Conservation (phyloP, 148 eudicot genomes). For the Diospyros kaki region DNA sequence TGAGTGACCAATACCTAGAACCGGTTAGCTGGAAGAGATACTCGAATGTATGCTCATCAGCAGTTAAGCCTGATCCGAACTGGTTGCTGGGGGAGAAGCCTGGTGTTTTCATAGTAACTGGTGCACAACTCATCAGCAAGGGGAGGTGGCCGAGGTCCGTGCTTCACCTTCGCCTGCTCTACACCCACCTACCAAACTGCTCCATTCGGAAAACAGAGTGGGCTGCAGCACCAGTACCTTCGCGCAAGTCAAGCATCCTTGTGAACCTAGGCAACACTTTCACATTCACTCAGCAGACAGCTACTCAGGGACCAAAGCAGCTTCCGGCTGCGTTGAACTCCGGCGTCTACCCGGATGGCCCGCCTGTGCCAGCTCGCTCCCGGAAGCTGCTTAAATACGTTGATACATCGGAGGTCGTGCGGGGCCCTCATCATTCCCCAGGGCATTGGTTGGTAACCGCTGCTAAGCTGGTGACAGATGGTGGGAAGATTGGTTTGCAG, state of each 20-base stretch:
- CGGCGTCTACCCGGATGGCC: constrained; percentile 85
- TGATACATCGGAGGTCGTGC: constrained; percentile 59
- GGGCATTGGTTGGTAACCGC: constrained; percentile 97
- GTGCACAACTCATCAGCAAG: constrained; percentile 84
- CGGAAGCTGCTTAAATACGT: constrained; percentile 66
- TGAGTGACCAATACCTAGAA: constrained; percentile 53
- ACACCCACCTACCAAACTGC: constrained; percentile 68
- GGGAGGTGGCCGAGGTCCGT: constrained; percentile 83
- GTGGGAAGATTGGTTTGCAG: constrained; percentile 78
- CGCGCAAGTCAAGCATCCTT: constrained; percentile 67
- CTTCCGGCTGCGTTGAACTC: constrained; percentile 72
- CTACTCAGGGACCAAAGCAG: constrained; percentile 49
- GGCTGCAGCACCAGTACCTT: constrained; percentile 65
- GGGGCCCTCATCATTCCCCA: constrained; percentile 84
- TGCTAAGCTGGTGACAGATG: constrained; percentile 69
- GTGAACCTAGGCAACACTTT: constrained; percentile 76
- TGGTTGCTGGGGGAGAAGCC: constrained; percentile 45
- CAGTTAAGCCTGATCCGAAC: constrained; percentile 62
- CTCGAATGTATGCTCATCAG: constrained; percentile 70
- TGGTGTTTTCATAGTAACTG: constrained; percentile 79
- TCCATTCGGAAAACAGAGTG: constrained; percentile 65
- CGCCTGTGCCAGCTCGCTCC: constrained; percentile 66
- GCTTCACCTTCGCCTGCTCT: constrained; percentile 79
- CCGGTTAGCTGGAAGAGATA: constrained; percentile 66
- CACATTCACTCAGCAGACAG: constrained; percentile 55